Base-by-base conservation (phyloP, 306 rosid genomes). In the Amphicarpaea edgeworthii region DNA sequence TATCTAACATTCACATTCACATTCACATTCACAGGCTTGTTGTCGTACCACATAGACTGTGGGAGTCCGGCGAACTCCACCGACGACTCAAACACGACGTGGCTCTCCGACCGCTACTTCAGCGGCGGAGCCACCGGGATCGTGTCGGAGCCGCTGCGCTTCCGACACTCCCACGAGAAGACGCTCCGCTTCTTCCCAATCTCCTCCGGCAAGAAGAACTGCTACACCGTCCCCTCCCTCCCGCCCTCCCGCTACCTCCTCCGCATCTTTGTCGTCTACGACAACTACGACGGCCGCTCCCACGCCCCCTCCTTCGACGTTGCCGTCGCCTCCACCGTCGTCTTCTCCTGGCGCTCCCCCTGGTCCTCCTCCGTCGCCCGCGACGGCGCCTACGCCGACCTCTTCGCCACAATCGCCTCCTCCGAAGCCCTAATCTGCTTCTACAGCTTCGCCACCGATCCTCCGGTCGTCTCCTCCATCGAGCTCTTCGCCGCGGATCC, bases 331-430 rank as follows among this genome's bases (percentile, higher is more conserved):
- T 91, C 91, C 14, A 95, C 98, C 17, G 61, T 92, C 1, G 96
- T 95, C 17, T 92, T 90, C 85, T 83, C 90, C 73, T 95, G 98
- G 98, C 93, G 93, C 45, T 88, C 97, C 5, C 98, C 97, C 3
- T 95, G 97, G 98, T 55, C 85, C 0, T 90, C 83, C 45, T 68
- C 84, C 21, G 66, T 87, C 4, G 80, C 93, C n/a, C 88, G 87
- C 23, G 69, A 70, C 55, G 97, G 98, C 12, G 97, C 97, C 0
- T 95, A 95, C 83, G 87, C 98, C 2, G 98, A 92, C 85, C 91
- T 95, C 76, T 81, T 90, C 60, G 91, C 79, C 0, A 82, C 51
- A 30, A 58, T 92, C 60, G 38, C 42, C 32, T 84, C 86, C 59
- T 84, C 88, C 7, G 79, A 88, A 38, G 92, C 90, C 9, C 90